Evolutionary conservation across 352 stramenopile species (phyloP).

Genomic region (Paralagenidium karlingii): DNA sequence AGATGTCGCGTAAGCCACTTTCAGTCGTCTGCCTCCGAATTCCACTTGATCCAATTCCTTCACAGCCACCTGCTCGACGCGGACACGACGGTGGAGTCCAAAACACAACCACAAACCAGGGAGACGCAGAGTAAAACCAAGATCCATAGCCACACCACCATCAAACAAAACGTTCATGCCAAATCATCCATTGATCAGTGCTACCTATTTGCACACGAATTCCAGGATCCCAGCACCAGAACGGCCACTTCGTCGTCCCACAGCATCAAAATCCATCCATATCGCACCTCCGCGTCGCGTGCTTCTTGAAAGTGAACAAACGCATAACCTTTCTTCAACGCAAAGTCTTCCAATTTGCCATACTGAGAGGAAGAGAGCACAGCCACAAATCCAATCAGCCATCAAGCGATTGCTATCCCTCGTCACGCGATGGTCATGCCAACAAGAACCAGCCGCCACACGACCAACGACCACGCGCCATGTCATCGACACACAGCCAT

Average conservation of each 20-base stretch:
- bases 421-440: background rate
- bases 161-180: too few relatives aligned
- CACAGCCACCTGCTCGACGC: conserved; percentile 17
- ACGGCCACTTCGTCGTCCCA: background rate
- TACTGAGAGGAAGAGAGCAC: conserved; percentile 16
- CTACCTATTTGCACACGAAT: too few relatives aligned
- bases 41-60: conserved; percentile 37
- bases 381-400: background rate
- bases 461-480: too few relatives aligned
- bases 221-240: background rate
- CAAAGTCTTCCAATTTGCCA: conserved; percentile 24
- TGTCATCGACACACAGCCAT: too few relatives aligned
- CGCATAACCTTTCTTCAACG: conserved; percentile 43
- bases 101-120: too few relatives aligned
- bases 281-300: conserved; percentile 20
- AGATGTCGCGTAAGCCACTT: conserved; percentile 24
- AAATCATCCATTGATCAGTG: too few relatives aligned
- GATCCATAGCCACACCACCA: too few relatives aligned
- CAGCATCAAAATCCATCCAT: background rate
- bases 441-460: background rate
- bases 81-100: too few relatives aligned
- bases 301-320: conserved; percentile 42
- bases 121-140: too few relatives aligned
- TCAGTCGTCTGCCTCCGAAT: conserved; percentile 22
- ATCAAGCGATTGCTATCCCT: background rate